Evolutionary conservation across 495 filamentous ascomycete genomes (phyloP).

Genomic region (Aspergillus sclerotioniger): DNA sequence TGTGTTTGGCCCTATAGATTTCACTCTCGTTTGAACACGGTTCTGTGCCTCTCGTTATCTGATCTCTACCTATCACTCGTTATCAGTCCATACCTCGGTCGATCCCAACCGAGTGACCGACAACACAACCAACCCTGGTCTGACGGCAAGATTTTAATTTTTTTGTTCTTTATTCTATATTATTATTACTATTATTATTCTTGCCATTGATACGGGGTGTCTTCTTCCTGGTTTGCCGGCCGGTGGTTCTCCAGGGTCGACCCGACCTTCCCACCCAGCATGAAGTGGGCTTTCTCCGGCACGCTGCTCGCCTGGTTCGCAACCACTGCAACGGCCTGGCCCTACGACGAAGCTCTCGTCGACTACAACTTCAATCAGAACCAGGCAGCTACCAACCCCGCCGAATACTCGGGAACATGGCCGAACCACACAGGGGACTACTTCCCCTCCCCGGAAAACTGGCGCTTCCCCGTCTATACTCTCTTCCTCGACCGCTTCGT

Average conservation of each 20-base stretch:
- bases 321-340: conserved; percentile 37
- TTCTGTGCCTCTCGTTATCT: conserved; percentile 4
- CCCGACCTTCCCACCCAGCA: background rate
- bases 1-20: background rate
- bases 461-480: conserved; percentile 71
- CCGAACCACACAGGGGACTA: conserved; percentile 52
- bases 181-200: no score
- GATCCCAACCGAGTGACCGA: background rate
- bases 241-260: background rate
- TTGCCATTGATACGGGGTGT: background rate
- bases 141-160: no score
- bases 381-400: conserved; percentile 50
- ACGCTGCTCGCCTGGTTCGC: conserved; percentile 25
- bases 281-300: conserved; percentile 9
- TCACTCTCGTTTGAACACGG: background rate
- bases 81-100: conserved; percentile 5
- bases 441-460: conserved; percentile 59
- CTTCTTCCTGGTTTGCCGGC: background rate
- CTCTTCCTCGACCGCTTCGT: conserved; percentile 68
- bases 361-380: conserved; percentile 64
- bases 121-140: no score
- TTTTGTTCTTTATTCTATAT: no score
- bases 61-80: conserved; percentile 9
- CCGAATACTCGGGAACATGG: conserved; percentile 52
- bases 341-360: conserved; percentile 50